Percentiles rank a stretch among this genome's conserved stretches.
Evolutionary conservation across 2,329 filamentous ascomycete species (phyloP).

Genomic region (Xylaria sp.): DNA sequence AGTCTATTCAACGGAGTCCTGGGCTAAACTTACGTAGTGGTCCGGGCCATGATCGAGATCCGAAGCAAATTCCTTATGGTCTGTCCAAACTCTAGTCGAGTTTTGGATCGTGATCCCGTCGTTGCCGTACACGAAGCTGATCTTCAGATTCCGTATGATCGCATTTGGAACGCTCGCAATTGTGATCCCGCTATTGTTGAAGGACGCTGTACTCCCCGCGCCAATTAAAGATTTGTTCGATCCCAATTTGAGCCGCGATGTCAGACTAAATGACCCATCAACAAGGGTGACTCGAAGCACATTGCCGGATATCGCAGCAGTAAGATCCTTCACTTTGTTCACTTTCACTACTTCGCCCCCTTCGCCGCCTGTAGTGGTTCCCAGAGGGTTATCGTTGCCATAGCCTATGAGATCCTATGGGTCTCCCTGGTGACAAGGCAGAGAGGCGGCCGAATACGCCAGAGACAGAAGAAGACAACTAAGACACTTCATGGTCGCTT

Average conservation of each 20-base stretch:
- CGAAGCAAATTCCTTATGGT: conserved; percentile 22
- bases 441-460: neutral
- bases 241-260: conserved; percentile 7
- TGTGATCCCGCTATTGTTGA: conserved; percentile 18
- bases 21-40: conserved; percentile 8
- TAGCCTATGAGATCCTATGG: neutral
- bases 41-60: conserved; percentile 22
- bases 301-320: neutral
- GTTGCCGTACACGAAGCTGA: conserved; percentile 15
- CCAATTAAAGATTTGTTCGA: conserved; percentile 22
- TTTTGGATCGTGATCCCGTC: conserved; percentile 18
- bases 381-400: conserved; percentile 9
- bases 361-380: conserved; percentile 5
- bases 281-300: conserved; percentile 6
- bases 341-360: neutral
- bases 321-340: conserved; percentile 11
- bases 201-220: conserved; percentile 3
- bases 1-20: neutral
- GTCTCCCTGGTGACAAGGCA: neutral
- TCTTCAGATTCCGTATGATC: conserved; percentile 15
- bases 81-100: conserved; percentile 18
- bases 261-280: conserved; percentile 17
- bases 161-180: conserved; percentile 13
- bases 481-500: neutral
- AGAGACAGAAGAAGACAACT: neutral